A percentile compares a stretch with the other conserved stretches of the same genome.
phyloP scores from a whole-genome alignment of 768 basidiomycete genomes.

The Macrocybe gigantea region DNA sequence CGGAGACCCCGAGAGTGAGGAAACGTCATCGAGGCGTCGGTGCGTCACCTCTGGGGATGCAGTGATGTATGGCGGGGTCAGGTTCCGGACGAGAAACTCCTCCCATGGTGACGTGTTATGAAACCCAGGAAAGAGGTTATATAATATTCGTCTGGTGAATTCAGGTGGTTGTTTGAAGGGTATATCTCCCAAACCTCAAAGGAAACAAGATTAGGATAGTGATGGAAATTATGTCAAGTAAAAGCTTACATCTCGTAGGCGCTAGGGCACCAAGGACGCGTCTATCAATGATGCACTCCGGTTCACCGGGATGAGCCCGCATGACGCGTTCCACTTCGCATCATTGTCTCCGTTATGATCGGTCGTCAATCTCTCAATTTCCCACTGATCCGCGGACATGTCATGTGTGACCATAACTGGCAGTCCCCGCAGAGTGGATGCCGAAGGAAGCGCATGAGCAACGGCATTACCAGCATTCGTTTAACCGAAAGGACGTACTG shows the following conservation, averaged over 20 bases:
- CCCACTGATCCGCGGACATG: constrained; percentile 45
- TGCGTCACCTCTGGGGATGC: constrained; percentile 60
- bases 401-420: constrained; percentile 48
- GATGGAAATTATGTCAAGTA: constrained; percentile 12
- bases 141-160: constrained; percentile 61
- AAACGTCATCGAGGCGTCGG: constrained; percentile 33
- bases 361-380: constrained; percentile 52
- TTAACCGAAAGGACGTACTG: constrained; percentile 33
- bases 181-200: constrained; percentile 59
- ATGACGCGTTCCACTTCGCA: constrained; percentile 60
- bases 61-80: constrained; percentile 62
- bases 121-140: constrained; percentile 59
- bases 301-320: constrained; percentile 62
- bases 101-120: constrained; percentile 61
- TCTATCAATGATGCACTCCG: constrained; percentile 58
- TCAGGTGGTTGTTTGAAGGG: constrained; percentile 71
- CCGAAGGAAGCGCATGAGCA: constrained; percentile 8
- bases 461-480: constrained; percentile 5
- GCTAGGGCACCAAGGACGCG: constrained; percentile 75
- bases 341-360: constrained; percentile 69
- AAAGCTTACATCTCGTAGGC: constrained; percentile 63
- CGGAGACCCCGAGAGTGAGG: not conserved
- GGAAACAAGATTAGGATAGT: constrained; percentile 4
- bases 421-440: no score
- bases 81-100: constrained; percentile 56